Conservation (phyloP, 2,329 filamentous ascomycete species). For the Fusarium goolgardi region DNA sequence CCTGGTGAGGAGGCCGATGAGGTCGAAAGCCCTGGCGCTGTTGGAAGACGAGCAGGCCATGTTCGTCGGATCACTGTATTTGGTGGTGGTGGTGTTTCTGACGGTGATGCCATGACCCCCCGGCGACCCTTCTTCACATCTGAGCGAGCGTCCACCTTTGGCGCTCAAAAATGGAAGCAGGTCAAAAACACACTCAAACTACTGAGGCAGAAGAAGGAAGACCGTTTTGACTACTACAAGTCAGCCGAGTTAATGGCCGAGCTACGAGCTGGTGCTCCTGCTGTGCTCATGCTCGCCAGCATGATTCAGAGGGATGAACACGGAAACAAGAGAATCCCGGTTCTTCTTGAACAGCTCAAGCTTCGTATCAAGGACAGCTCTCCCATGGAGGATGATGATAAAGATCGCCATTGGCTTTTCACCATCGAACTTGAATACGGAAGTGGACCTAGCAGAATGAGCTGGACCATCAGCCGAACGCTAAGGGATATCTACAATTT, state of each 20-base stretch:
- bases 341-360: conserved; percentile 94
- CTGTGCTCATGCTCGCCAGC: conserved; percentile 92
- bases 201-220: conserved; percentile 83
- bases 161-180: conserved; percentile 89
- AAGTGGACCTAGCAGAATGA: conserved; percentile 94
- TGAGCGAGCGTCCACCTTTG: conserved; percentile 78
- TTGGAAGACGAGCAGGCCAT: conserved; percentile 69
- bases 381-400: conserved; percentile 71
- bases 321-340: conserved; percentile 92
- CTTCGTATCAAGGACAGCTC: conserved; percentile 84
- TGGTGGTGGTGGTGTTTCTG: conserved; percentile 72
- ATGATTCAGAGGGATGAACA: conserved; percentile 99
- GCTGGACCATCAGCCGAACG: conserved; percentile 90
- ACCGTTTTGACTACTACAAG: conserved; percentile 92
- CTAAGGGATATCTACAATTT: conserved; percentile 91
- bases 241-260: conserved; percentile 97
- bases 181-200: conserved; percentile 89
- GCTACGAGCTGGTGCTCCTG: conserved; percentile 89
- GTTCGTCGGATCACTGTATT: conserved; percentile 74
- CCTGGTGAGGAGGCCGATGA: conserved; percentile 64
- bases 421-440: conserved; percentile 96
- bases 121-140: conserved; percentile 68
- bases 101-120: conserved; percentile 69
- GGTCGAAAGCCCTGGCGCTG: conserved; percentile 60
- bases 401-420: conserved; percentile 83